These are phyloP conservation scores for Cinnamomum micranthum DNA, from an alignment of 164 flowering plant species.

Conservation along the genomic window DNA sequence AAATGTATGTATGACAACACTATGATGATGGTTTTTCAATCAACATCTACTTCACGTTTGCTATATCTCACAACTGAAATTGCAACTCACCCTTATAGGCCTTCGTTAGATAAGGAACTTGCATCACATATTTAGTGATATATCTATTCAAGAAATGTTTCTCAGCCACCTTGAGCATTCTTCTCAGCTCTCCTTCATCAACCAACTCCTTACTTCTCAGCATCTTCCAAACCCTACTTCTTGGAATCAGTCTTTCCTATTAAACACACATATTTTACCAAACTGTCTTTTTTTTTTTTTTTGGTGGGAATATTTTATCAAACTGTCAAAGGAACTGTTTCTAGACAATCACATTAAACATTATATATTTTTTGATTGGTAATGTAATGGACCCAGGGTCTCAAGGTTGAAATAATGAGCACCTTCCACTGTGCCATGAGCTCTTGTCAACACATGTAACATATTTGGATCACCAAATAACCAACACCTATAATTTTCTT, in stretches of 20 bases:
- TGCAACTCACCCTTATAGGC: conserved; percentile 2
- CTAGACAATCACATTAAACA: no score
- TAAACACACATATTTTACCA: no score
- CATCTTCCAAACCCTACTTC: neutral
- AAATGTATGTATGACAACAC: neutral
- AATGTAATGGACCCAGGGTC: no score
- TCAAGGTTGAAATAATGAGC: no score
- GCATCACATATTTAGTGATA: neutral
- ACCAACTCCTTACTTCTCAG: conserved; percentile 4
- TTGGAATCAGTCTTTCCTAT: conserved; percentile 7
- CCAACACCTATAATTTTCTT: no score
- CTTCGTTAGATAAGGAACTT: conserved; percentile 2
- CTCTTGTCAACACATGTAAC: no score
- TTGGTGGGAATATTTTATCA: neutral
- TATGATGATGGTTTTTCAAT: neutral
- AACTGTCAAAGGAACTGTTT: no score
- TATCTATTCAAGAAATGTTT: neutral
- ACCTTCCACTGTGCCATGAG: no score
- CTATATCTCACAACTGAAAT: neutral
- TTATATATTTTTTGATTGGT: no score
- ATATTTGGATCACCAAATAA: no score
- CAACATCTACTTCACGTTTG: neutral
- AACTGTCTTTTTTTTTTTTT: neutral
- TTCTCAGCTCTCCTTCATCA: neutral
- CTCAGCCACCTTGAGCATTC: neutral